phyloP scores from a whole-genome alignment of 2,329 filamentous ascomycete genomes.

The Verticillium tricorpus region DNA sequence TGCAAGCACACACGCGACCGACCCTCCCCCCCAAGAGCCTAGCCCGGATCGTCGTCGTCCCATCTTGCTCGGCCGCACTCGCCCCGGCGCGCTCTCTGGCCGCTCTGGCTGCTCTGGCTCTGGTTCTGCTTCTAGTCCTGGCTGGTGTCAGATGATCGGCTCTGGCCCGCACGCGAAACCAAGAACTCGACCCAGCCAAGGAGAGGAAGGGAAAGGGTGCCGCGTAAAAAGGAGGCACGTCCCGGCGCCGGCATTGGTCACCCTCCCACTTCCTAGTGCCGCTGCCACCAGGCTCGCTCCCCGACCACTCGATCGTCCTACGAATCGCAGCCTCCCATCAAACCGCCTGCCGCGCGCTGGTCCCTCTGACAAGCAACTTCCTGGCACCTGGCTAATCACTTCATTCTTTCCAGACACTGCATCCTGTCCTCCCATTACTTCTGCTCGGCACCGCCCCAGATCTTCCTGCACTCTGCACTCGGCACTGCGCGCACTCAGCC shows the following conservation, averaged over 20 bases:
- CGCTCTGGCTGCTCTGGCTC: too few species aligned
- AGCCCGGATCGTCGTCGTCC: neutral
- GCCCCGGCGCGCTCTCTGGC: neutral
- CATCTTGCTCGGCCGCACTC: neutral
- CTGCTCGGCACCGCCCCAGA: neutral
- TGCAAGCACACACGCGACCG: neutral
- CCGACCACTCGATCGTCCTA: neutral
- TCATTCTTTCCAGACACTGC: neutral
- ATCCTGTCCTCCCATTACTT: neutral
- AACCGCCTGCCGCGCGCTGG: neutral
- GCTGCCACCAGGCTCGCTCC: neutral
- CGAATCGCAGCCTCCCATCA: neutral
- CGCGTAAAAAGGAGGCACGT: neutral
- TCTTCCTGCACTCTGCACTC: neutral
- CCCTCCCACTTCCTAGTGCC: neutral
- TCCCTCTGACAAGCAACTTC: neutral
- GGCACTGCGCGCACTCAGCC: neutral
- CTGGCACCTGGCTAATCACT: neutral
- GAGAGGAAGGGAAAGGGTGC: neutral
- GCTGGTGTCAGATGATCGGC: neutral
- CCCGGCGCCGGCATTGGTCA: neutral
- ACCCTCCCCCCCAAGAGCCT: neutral
- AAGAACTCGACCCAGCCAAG: neutral
- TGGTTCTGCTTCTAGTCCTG: neutral
- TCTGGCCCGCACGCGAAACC: neutral